These are phyloP conservation scores for Claviceps pusilla DNA, from an alignment of 2,329 filamentous ascomycete species.

Conservation along the genomic window DNA sequence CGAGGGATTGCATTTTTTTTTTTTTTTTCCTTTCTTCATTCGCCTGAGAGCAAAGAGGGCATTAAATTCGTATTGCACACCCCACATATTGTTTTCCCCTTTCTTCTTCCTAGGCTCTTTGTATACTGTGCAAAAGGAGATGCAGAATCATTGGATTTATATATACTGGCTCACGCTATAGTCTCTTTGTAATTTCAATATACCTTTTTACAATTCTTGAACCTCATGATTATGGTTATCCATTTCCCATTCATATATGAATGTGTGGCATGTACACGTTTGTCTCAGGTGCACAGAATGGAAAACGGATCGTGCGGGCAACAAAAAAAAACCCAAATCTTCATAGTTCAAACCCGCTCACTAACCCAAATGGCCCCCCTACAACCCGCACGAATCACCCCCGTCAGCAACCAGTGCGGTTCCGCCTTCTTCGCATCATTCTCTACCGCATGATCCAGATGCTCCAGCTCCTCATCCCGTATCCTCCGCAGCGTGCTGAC, in stretches of 20 bases:
- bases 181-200: neutral
- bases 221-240: too few species aligned
- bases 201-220: neutral
- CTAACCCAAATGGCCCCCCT: constrained; percentile 85
- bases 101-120: neutral
- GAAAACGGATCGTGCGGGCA: too few species aligned
- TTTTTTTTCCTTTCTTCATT: neutral
- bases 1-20: neutral
- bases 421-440: constrained; percentile 82
- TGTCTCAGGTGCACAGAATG: neutral
- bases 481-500: constrained; percentile 65
- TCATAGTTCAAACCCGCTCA: constrained; percentile 43
- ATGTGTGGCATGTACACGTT: too few species aligned
- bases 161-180: neutral
- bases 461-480: constrained; percentile 90
- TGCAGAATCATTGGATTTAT: neutral
- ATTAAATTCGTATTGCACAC: constrained; percentile 1
- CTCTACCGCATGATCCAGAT: constrained; percentile 86
- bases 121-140: neutral
- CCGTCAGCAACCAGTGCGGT: constrained; percentile 79
- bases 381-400: constrained; percentile 79
- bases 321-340: too few species aligned
- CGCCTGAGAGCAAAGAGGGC: neutral
- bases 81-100: neutral
- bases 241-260: too few species aligned